Conservation (phyloP, 441 rosid genomes). For the Pelargonium myrrhifolium region DNA sequence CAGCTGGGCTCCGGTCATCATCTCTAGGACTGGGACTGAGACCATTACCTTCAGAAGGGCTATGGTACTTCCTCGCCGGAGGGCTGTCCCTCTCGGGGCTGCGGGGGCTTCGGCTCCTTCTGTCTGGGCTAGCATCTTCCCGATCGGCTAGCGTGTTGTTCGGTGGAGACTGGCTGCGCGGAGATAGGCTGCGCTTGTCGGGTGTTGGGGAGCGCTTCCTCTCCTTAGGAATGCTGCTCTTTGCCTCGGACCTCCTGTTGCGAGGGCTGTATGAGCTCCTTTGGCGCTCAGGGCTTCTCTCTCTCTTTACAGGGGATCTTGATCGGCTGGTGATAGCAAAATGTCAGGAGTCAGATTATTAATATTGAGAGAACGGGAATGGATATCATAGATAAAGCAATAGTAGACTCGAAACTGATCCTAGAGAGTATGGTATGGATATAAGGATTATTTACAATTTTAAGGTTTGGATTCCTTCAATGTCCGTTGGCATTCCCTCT, state of each 20-base stretch:
- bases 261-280: slow-evolving; percentile 39
- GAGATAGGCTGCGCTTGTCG: slow-evolving; percentile 33
- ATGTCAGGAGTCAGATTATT: background rate
- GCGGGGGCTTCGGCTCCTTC: slow-evolving; percentile 30
- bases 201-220: slow-evolving; percentile 42
- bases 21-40: slow-evolving; percentile 35
- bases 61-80: slow-evolving; percentile 25
- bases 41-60: slow-evolving; percentile 39
- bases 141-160: slow-evolving; percentile 19
- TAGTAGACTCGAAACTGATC: too few relatives aligned
- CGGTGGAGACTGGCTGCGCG: slow-evolving; percentile 28
- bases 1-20: slow-evolving; percentile 49
- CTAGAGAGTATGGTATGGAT: too few relatives aligned
- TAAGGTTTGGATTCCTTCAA: too few relatives aligned
- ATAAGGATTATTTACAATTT: too few relatives aligned
- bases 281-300: slow-evolving; percentile 35
- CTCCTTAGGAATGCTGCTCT: slow-evolving; percentile 33
- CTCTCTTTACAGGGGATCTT: slow-evolving; percentile 57
- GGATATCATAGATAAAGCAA: too few relatives aligned
- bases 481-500: too few relatives aligned
- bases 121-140: slow-evolving; percentile 34
- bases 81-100: slow-evolving; percentile 28
- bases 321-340: slow-evolving; percentile 36
- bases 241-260: slow-evolving; percentile 24
- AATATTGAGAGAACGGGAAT: too few relatives aligned